These are phyloP conservation scores for Fraxinus americana DNA, from an alignment of 257 asterid species.

Conservation along the genomic window DNA sequence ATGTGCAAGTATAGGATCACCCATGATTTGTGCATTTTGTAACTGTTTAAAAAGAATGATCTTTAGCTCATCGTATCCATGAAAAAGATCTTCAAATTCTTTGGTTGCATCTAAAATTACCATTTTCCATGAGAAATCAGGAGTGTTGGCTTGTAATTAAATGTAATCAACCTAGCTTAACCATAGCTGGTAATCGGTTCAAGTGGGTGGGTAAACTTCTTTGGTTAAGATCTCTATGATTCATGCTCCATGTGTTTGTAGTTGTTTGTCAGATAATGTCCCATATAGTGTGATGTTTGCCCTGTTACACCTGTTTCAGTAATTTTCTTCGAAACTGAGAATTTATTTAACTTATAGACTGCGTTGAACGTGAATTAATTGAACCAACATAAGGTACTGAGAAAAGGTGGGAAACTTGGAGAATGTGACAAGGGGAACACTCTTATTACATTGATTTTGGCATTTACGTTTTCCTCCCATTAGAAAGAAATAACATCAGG, in stretches of 20 bases:
- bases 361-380: background rate
- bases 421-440: background rate
- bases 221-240: background rate
- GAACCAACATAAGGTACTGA: background rate
- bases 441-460: background rate
- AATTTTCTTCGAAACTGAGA: background rate
- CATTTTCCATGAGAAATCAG: background rate
- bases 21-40: background rate
- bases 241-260: background rate
- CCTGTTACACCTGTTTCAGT: background rate
- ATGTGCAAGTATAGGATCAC: background rate
- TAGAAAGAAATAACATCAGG: background rate
- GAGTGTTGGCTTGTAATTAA: background rate
- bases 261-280: background rate
- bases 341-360: conserved; percentile 8
- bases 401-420: background rate
- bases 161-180: background rate
- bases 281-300: background rate
- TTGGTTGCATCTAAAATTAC: background rate
- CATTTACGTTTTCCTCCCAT: background rate
- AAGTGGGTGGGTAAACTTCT: background rate
- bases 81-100: background rate
- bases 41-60: background rate
- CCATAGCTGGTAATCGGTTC: background rate
- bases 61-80: background rate